Evolutionary conservation across 106 monocot genomes (phyloP).

Genomic region (Dioscorea alata): DNA sequence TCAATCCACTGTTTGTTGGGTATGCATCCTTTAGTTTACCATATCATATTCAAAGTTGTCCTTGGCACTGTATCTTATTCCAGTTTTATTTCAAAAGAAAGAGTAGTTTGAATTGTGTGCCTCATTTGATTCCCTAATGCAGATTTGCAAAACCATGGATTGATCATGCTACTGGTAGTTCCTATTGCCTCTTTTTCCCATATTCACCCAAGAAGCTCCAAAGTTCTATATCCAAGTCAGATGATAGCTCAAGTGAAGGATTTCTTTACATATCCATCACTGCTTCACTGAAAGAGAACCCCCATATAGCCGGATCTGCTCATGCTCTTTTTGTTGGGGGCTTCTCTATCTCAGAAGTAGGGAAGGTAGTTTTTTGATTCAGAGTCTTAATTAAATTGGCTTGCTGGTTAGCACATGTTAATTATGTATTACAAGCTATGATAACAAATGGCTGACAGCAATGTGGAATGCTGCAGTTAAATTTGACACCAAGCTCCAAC

Average conservation of each 20-base stretch:
- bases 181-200: conserved; percentile 82
- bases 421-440: background rate
- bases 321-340: conserved; percentile 74
- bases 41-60: background rate
- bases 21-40: conserved; percentile 16
- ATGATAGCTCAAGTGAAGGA: conserved; percentile 25
- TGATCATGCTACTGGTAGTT: conserved; percentile 37
- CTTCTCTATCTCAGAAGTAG: conserved; percentile 46
- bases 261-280: conserved; percentile 42
- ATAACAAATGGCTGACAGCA: background rate
- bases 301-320: conserved; percentile 45
- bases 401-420: too few species aligned
- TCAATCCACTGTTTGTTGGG: conserved; percentile 84
- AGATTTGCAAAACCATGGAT: conserved; percentile 83
- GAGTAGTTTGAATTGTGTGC: too few species aligned
- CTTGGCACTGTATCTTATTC: background rate
- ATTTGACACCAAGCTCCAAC: conserved; percentile 55
- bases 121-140: conserved; percentile 6
- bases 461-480: conserved; percentile 45
- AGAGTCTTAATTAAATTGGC: too few species aligned
- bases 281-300: conserved; percentile 56
- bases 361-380: conserved; percentile 28
- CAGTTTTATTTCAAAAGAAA: too few species aligned
- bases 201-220: conserved; percentile 63
- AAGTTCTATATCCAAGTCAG: conserved; percentile 32